A percentile compares a stretch with the other conserved stretches of the same genome.
Conservation (phyloP, 192 early-diverging fungal species). For the Spizellomyces sp. region DNA sequence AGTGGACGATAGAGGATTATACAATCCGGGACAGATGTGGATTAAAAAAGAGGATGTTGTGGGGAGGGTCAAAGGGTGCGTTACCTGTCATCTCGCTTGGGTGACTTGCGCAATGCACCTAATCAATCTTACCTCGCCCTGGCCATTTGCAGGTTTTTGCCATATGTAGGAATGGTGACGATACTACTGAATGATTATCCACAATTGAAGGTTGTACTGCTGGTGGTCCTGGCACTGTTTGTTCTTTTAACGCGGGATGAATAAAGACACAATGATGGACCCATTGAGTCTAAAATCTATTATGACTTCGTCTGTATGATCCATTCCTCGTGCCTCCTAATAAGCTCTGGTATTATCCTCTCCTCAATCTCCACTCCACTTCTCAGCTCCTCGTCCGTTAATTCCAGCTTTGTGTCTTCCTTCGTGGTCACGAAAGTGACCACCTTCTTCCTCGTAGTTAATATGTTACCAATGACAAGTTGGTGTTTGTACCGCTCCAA, state of each 20-base stretch:
- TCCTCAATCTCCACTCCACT: slow-evolving; percentile 70
- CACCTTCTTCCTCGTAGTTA: slow-evolving; percentile 82
- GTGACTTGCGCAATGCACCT: neutral
- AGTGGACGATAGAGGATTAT: slow-evolving; percentile 88
- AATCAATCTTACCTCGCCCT: neutral
- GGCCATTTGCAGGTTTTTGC: slow-evolving; percentile 58
- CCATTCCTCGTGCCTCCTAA: slow-evolving; percentile 68
- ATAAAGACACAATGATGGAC: neutral
- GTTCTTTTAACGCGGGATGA: slow-evolving; percentile 48
- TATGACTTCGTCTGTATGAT: slow-evolving; percentile 30
- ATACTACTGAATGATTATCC: slow-evolving; percentile 97
- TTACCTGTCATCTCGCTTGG: neutral
- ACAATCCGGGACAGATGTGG: slow-evolving; percentile 84
- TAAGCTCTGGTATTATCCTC: slow-evolving; percentile 71
- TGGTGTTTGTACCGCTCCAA: slow-evolving; percentile 92
- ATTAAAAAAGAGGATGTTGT: slow-evolving; percentile 87
- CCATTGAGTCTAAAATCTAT: too few relatives aligned
- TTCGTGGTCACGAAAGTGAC: slow-evolving; percentile 60
- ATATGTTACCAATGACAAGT: slow-evolving; percentile 94
- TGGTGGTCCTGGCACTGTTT: slow-evolving; percentile 65
- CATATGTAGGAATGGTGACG: slow-evolving; percentile 94
- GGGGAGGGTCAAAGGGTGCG: slow-evolving; percentile 75
- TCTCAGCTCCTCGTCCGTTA: slow-evolving; percentile 56
- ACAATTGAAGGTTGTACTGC: slow-evolving; percentile 81
- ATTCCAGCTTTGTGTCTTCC: slow-evolving; percentile 40